A percentile compares a stretch with the other conserved stretches of the same genome.
Conservation (phyloP, 148 eudicot genomes). For the Oxyria digyna region DNA sequence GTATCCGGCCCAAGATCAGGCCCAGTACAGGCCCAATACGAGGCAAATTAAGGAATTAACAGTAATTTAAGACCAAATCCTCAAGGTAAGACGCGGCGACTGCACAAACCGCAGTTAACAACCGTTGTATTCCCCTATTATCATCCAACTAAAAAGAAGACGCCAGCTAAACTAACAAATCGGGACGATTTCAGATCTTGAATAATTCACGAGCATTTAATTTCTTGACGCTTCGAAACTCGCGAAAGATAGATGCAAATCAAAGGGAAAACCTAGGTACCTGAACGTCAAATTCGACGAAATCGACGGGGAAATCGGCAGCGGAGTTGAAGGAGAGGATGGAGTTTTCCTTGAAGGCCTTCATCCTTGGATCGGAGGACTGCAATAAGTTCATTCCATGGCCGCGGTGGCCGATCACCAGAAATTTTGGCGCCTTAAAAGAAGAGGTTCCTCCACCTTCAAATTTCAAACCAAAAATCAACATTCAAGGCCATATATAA, state of each 20-base stretch:
- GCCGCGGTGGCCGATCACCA: conserved; percentile 76
- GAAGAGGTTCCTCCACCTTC: conserved; percentile 13
- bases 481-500: neutral
- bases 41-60: neutral
- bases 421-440: conserved; percentile 32
- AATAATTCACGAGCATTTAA: neutral
- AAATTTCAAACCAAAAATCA: conserved; percentile 12
- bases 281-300: conserved; percentile 75
- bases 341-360: conserved; percentile 52
- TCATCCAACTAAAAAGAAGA: neutral
- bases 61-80: neutral
- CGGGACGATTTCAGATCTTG: neutral
- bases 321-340: conserved; percentile 60
- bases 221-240: neutral
- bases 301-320: conserved; percentile 42
- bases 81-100: conserved; percentile 10
- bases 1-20: neutral
- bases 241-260: neutral
- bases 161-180: neutral
- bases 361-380: conserved; percentile 52
- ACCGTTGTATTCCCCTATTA: neutral
- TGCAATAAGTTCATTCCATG: conserved; percentile 65
- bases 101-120: neutral
- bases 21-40: conserved; percentile 2
- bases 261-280: conserved; percentile 9